Base-by-base conservation (phyloP, 2,329 filamentous ascomycete species). In the Xylaria sp. region DNA sequence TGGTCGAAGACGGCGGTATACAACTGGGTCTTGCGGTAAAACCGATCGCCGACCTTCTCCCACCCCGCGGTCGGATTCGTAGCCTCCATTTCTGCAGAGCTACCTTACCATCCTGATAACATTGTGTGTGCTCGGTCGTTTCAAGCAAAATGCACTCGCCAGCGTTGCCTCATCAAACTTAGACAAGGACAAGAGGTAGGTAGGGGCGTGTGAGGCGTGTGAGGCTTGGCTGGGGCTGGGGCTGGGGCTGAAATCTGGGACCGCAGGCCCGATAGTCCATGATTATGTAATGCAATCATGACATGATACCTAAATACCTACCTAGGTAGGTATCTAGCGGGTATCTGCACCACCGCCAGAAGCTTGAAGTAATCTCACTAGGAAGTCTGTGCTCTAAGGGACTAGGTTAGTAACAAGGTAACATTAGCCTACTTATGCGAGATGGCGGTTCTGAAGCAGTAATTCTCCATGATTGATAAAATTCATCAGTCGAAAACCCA, bases 1-100 rank as follows among this genome's bases (percentile, higher is more conserved):
- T 91, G 87, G 78, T 97, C 93, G 76, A 98, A 99, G 67, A 98
- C 86, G 68, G 89, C 90, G 63, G 93, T 93, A 82, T 98, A 99
- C 63, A 97, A 87, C 77, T 94, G 91, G 59, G 91, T 89, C 81
- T 96, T 97, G 76, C 94, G 91, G 81, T 98, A 99, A 83, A 96
- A 98, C 72, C 87, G 90, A 78, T 96, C 91, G 74, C 92, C 95
- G 68, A 98, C 87, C 77, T 87, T 90, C 82, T 97, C 93, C 95
- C 95, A 99, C 77, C 94, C 92, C 71, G 92, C 90, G 71, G 92
- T 92, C 72, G 93, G 84, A 77, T 85, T 83, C 72, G 83, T 78
- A 67, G 79, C 77, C 71, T 87, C 85, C 85, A 87, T 87, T 51
- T 66, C 76, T 38, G 9, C 43, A 46, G 60, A 68, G 68, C 73